Evolutionary conservation across 371 early-diverging fungal genomes (phyloP).

Genomic region (Mucor velutinosus): DNA sequence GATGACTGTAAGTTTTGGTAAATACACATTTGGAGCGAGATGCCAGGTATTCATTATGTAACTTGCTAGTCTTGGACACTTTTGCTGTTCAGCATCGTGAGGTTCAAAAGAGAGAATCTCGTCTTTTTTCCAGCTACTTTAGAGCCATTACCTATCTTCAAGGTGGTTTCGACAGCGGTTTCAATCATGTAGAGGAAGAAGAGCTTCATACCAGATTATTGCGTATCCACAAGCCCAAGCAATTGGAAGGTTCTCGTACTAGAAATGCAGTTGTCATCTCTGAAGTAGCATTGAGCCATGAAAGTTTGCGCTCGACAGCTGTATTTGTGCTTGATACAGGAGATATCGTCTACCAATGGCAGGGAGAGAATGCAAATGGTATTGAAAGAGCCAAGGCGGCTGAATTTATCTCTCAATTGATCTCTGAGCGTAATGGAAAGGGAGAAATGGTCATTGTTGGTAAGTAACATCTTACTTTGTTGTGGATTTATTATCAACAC

Average conservation of each 20-base stretch:
- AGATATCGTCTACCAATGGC: constrained; percentile 73
- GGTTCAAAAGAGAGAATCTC: constrained; percentile 70
- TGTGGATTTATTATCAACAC: not conserved
- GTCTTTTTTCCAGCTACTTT: constrained; percentile 71
- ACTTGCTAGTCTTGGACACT: constrained; percentile 59
- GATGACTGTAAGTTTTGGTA: constrained; percentile 68
- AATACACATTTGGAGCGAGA: not conserved
- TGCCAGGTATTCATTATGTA: not conserved
- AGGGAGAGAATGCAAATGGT: constrained; percentile 67
- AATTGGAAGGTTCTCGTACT: constrained; percentile 41
- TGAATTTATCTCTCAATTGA: constrained; percentile 63
- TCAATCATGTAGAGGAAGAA: constrained; percentile 70
- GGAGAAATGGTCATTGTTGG: constrained; percentile 71
- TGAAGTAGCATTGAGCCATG: constrained; percentile 60
- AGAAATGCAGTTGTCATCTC: constrained; percentile 60
- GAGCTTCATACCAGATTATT: constrained; percentile 65
- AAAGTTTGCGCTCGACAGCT: constrained; percentile 72
- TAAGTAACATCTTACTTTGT: constrained; percentile 23
- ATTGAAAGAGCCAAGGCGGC: constrained; percentile 77
- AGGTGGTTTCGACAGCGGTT: constrained; percentile 83
- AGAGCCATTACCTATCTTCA: constrained; percentile 53
- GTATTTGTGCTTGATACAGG: constrained; percentile 82
- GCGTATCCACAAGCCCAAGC: constrained; percentile 62
- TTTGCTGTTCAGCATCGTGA: constrained; percentile 82
- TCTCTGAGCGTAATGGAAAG: constrained; percentile 63